Conservation (phyloP, 148 eudicot genomes). For the Rhododendron molle region DNA sequence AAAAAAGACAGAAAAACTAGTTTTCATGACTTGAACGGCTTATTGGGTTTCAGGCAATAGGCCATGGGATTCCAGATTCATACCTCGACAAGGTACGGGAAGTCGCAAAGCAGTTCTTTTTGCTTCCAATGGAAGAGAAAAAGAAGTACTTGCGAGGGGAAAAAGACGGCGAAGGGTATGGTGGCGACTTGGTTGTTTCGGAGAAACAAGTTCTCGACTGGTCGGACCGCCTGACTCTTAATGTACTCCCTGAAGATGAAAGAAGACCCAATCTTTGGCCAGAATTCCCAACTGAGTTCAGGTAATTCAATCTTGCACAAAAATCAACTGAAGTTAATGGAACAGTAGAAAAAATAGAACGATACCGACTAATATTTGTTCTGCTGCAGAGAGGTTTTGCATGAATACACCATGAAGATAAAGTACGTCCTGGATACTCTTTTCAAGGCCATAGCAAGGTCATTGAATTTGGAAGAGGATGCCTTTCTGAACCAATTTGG, state of each 20-base stretch:
- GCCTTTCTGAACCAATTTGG: constrained; percentile 21
- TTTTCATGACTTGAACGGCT: background rate
- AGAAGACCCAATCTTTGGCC: constrained; percentile 47
- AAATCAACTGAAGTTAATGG: background rate
- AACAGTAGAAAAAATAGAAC: background rate
- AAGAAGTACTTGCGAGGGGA: constrained; percentile 16
- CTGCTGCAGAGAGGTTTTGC: constrained; percentile 25
- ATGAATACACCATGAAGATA: constrained; percentile 28
- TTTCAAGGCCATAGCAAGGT: constrained; percentile 23
- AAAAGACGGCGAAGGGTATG: constrained; percentile 31
- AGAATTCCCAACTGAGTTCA: constrained; percentile 24
- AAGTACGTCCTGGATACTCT: constrained; percentile 20
- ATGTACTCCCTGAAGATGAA: constrained; percentile 32
- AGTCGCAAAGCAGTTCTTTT: constrained; percentile 31
- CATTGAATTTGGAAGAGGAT: constrained; percentile 26
- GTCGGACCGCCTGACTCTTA: constrained; percentile 38
- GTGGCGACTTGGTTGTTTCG: constrained; percentile 1
- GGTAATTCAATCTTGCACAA: constrained; percentile 11
- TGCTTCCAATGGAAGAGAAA: constrained; percentile 40
- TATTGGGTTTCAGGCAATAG: constrained; percentile 22
- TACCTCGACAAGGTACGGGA: constrained; percentile 28
- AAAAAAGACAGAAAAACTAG: background rate
- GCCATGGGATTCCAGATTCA: constrained; percentile 46
- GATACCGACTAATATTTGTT: background rate
- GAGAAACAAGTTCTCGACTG: constrained; percentile 30